Base-by-base conservation (phyloP, 2,329 filamentous ascomycete genomes). In the Phaeosphaeria sp. region DNA sequence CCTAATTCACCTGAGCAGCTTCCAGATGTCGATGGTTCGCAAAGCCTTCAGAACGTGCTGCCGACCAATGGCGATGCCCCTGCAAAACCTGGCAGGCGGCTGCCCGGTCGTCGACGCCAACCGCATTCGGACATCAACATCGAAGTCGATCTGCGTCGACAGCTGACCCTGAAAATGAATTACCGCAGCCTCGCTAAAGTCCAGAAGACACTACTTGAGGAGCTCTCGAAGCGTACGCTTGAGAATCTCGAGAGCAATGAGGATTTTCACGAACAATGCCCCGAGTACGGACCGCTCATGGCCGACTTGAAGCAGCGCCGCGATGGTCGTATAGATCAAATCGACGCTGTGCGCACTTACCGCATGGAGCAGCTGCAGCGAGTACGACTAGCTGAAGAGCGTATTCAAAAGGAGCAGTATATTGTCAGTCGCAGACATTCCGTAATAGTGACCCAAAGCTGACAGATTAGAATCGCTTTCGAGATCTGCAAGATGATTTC, bases 131-230 rank as follows among this genome's bases (percentile, higher is more conserved):
- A 80, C 64, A 69, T 76, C 43, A 77, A 77, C 52, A 72, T 83
- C 48, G 81, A 83, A 67, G 75, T 78, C 17, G 77, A 80, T 55
- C 72, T 83, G 63, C 77, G 81, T 51, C 87, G 89, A 54, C 86
- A 89, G 71, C 83, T 89, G 64, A 84, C 89, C 65, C 80, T 91
- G 66, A 89, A 89, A 74, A 85, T 86, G 55, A 82, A 82, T 22
- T 91, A 86, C 74, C 83, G 86, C n/a, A 80, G 83, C 56, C 84
- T 91, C 51, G 83, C 86, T 57, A 84, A 85, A 65, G 81, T 84
- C 27, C 77, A 90, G 66, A 90, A 89, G 73, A 85, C 85, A 17
- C 83, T 87, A 10, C 79, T 90, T 15, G 86, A 87, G 57, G 88
- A 90, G 69, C 80, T 92, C 20, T 87, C 87, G 18, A 84, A 86